phyloP scores from a whole-genome alignment of 1,139 yeast genomes.

The Scheffersomyces lignicola region DNA sequence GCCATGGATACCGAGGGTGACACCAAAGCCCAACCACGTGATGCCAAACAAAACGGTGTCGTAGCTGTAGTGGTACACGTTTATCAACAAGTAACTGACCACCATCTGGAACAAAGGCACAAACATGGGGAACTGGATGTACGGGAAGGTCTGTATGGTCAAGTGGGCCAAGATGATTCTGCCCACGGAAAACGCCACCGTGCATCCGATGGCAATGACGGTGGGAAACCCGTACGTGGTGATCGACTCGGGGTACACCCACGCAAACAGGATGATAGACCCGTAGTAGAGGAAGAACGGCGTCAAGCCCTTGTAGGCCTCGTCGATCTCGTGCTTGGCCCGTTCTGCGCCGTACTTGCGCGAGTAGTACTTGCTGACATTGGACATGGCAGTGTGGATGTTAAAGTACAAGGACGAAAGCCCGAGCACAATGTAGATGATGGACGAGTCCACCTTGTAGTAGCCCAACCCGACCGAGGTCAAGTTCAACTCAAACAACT shows the following conservation, averaged over 20 bases:
- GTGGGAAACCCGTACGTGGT: conserved; percentile 55
- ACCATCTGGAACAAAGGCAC: conserved; percentile 62
- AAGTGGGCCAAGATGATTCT: conserved; percentile 87
- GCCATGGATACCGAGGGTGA: conserved; percentile 73
- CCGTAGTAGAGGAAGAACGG: conserved; percentile 73
- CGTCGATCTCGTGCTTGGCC: conserved; percentile 25
- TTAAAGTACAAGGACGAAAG: conserved; percentile 64
- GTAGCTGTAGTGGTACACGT: conserved; percentile 38
- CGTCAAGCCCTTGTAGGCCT: conserved; percentile 61
- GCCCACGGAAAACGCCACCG: conserved; percentile 84
- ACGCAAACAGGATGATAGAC: conserved; percentile 48
- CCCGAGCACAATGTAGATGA: conserved; percentile 51
- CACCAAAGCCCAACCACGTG: conserved; percentile 75
- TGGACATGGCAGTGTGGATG: conserved; percentile 67
- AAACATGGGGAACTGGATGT: conserved; percentile 65
- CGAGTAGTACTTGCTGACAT: conserved; percentile 59
- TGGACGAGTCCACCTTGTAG: conserved; percentile 35
- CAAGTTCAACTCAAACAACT: conserved; percentile 34
- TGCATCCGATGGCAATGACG: conserved; percentile 67
- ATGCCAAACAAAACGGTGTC: conserved; percentile 44
- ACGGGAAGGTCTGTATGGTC: conserved; percentile 77
- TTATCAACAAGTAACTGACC: conserved; percentile 38
- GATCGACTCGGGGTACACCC: conserved; percentile 52
- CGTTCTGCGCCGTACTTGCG: conserved; percentile 17
- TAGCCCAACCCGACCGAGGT: conserved; percentile 27